These are phyloP conservation scores for Musa troglodytarum DNA, from an alignment of 176 grass and related monocot genomes.

Conservation along the genomic window DNA sequence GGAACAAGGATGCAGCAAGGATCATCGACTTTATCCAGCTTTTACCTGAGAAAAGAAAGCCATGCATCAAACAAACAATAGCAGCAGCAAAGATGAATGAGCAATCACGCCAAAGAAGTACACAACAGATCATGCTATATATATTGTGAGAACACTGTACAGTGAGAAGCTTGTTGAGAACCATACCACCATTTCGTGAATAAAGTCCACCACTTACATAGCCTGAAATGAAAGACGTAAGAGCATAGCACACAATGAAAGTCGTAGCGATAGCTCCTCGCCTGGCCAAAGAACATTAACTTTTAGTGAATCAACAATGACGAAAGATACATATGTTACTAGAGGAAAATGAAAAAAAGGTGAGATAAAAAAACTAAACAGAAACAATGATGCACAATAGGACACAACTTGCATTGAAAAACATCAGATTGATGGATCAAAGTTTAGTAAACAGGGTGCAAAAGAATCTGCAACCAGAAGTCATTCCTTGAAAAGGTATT, in stretches of 20 bases:
- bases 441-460: not conserved
- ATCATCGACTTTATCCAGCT: conserved; percentile 97
- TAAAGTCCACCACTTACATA: conserved; percentile 98
- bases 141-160: conserved; percentile 7
- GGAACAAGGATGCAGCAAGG: conserved; percentile 84
- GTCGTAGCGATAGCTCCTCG: conserved; percentile 94
- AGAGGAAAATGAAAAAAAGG: not conserved
- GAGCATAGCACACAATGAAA: conserved; percentile 96
- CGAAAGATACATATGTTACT: not conserved
- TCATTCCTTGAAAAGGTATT: not conserved
- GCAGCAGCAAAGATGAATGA: not conserved
- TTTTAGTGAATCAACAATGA: not conserved
- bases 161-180: conserved; percentile 4
- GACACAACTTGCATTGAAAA: too few species aligned
- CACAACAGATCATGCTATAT: not conserved
- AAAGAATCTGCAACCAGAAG: not conserved
- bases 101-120: too few species aligned
- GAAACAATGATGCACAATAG: too few species aligned
- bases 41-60: conserved; percentile 64
- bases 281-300: conserved; percentile 22
- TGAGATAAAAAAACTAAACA: not conserved
- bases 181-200: conserved; percentile 93
- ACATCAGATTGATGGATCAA: not conserved
- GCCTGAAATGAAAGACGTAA: conserved; percentile 98
- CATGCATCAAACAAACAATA: conserved; percentile 4